Evolutionary conservation across 2,329 filamentous ascomycete species (phyloP).

Genomic region (Fusarium tuaranense): DNA sequence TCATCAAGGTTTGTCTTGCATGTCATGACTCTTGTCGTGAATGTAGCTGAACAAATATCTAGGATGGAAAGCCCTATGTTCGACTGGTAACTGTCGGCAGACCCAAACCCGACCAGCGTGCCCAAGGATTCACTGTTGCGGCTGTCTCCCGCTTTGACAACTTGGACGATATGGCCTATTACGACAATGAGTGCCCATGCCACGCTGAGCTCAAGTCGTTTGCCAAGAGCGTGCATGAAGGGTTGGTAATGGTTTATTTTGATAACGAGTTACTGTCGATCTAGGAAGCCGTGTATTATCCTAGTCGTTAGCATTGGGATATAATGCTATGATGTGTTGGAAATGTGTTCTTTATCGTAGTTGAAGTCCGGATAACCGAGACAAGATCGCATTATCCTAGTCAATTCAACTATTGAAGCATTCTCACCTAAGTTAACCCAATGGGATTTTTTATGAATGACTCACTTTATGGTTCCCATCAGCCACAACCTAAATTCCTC

Average conservation of each 20-base stretch:
- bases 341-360: too few species aligned
- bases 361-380: too few species aligned
- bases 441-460: neutral
- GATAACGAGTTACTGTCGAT: neutral
- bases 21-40: neutral
- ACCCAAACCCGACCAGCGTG: neutral
- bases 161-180: neutral
- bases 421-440: neutral
- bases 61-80: neutral
- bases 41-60: neutral
- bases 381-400: neutral
- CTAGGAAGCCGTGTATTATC: neutral
- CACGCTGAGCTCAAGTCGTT: neutral
- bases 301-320: neutral
- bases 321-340: too few species aligned
- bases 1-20: neutral
- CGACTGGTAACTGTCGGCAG: neutral
- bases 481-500: neutral
- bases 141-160: neutral
- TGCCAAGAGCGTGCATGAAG: neutral
- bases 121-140: neutral
- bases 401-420: neutral
- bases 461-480: neutral
- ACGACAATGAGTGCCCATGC: neutral
- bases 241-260: neutral